Conservation (phyloP, 2,329 filamentous ascomycete genomes). For the Ceratocystis diversiconidia region DNA sequence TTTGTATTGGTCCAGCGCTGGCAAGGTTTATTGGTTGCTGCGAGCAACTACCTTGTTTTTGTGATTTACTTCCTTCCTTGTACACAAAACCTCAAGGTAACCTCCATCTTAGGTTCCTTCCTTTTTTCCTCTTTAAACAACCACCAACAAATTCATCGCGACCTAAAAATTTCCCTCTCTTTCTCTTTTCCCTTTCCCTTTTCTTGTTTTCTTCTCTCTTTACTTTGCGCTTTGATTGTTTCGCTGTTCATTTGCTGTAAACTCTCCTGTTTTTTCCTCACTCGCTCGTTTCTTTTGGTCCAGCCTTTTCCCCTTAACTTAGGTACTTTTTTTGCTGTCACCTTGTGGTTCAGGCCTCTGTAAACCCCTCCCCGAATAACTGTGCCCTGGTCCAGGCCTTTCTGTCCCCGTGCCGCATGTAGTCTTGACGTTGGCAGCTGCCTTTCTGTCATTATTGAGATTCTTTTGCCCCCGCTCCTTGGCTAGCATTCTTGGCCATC, state of each 20-base stretch:
- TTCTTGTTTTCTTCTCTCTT: not conserved
- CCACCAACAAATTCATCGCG: not conserved
- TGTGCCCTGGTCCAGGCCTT: not conserved
- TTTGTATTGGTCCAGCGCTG: not conserved
- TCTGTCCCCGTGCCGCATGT: not conserved
- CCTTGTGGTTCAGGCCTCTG: not conserved
- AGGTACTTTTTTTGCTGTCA: not conserved
- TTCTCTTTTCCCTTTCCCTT: not conserved
- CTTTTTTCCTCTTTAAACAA: not conserved
- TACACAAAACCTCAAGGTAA: not conserved
- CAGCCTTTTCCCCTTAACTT: not conserved
- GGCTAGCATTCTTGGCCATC: not conserved
- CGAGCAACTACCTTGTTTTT: not conserved
- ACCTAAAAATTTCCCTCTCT: not conserved
- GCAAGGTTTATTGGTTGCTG: not conserved
- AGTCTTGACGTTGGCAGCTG: not conserved
- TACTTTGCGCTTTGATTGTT: not conserved
- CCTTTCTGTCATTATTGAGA: not conserved
- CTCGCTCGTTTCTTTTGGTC: not conserved
- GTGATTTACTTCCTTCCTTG: not conserved
- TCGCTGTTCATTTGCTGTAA: too few species aligned
- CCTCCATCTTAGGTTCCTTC: not conserved
- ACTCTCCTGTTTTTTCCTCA: too few species aligned
- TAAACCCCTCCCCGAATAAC: not conserved
- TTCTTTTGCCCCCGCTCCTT: not conserved